Base-by-base conservation (phyloP, 306 rosid genomes). In the apple (Malus domestica) region DNA sequence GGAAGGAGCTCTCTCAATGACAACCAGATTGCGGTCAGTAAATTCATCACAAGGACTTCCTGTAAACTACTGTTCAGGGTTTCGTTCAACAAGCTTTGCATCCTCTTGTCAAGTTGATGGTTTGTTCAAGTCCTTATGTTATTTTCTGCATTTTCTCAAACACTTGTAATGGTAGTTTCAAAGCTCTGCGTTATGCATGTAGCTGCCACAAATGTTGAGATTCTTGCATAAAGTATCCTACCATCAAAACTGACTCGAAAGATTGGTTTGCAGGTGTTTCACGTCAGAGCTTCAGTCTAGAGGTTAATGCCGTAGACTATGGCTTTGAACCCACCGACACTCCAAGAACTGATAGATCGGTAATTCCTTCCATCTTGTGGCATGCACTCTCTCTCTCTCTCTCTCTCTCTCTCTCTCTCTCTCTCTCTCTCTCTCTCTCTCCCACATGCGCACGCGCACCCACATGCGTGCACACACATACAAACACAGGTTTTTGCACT, bases 311-410 rank as follows among this genome's bases (percentile, higher is more conserved):
- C 38, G 68, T 75, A 79, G 93, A 95, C 74, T 92, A 89, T 40
- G 97, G 97, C 77, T 92, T 95, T 82, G 80, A 90, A 80, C 92
- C 97, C 80, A 91, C 95, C 19, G 90, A 90, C 79, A 95, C 97
- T 22, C 98, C 98, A 76, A 92, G 98, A 86, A 95, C 97, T 40
- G 97, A 95, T 86, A 90, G 98, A 95, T 95, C 96, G 66, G 98
- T 95, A 82, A 64, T 80, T 74, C 75, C 75, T 8, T 29, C 80
- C 27, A 10, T 11, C 35, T 51, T 51, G 55, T 7, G 20, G 55
- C 55, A 4, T 49, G 54, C 54, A 4, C 19, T 49, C 46, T 58
- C 72, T 60, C 16, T 23, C 61, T 46, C 22, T 55, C 35, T 4
- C 35, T 54, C 25, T 23, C 25, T 23, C 25, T 23, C 19, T 49